These are phyloP conservation scores for Emericellopsis cladophorae DNA, from an alignment of 2,329 filamentous ascomycete species.

Conservation along the genomic window DNA sequence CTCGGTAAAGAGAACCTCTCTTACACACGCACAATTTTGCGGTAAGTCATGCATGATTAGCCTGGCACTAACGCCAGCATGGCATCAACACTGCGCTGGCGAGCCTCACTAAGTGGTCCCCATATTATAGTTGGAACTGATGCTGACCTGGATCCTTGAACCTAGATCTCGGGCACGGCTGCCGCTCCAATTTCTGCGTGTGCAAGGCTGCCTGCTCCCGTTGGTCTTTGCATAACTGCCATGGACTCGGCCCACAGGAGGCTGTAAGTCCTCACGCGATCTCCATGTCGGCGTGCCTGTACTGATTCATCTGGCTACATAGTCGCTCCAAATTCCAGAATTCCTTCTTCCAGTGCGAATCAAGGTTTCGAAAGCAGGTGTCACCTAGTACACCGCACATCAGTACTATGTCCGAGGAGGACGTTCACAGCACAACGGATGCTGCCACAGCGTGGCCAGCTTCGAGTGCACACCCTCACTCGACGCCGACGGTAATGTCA, in stretches of 20 bases:
- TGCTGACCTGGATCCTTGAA: constrained; percentile 1
- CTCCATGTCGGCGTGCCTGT: not conserved
- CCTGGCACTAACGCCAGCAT: not conserved
- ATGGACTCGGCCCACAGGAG: constrained; percentile 2
- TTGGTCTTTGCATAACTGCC: not conserved
- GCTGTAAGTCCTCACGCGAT: constrained; percentile 1
- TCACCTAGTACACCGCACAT: constrained; percentile 2
- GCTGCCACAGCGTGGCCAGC: not conserved
- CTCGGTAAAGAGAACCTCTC: not conserved
- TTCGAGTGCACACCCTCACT: not conserved
- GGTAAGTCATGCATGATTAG: not conserved
- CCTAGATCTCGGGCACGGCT: not conserved
- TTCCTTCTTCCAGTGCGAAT: constrained; percentile 1
- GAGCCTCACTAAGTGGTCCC: not conserved
- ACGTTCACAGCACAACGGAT: not conserved
- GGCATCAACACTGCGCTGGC: not conserved
- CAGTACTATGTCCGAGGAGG: constrained; percentile 1
- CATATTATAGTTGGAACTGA: not conserved
- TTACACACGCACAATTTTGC: not conserved
- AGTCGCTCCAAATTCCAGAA: constrained; percentile 4
- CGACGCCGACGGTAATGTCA: not conserved
- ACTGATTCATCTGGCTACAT: not conserved
- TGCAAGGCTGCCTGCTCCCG: not conserved
- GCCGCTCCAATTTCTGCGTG: not conserved
- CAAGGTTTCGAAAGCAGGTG: constrained; percentile 1